These are phyloP conservation scores for Patellifolia procumbens DNA, from an alignment of 179 eudicot species.

Conservation along the genomic window DNA sequence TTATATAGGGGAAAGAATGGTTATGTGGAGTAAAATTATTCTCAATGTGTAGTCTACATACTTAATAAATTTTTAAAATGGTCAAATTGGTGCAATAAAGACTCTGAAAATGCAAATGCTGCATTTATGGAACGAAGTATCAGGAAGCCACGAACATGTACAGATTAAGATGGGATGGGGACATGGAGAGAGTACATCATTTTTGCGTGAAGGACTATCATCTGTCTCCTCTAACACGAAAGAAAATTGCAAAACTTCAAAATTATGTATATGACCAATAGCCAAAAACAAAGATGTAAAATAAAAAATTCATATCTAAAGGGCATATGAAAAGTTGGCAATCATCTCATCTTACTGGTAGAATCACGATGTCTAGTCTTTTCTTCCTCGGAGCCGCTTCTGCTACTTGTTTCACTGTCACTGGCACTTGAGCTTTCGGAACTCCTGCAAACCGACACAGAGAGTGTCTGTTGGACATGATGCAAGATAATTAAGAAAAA, in stretches of 20 bases:
- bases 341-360: conserved; percentile 39
- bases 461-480: not conserved
- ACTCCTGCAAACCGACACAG: conserved; percentile 43
- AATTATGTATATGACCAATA: not conserved
- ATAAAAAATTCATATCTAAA: not conserved
- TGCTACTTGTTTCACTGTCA: conserved; percentile 49
- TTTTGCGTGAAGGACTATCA: not conserved
- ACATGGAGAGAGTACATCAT: no score
- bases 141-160: no score
- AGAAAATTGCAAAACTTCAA: not conserved
- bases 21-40: no score
- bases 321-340: not conserved
- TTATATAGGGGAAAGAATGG: no score
- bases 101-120: no score
- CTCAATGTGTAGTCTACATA: no score
- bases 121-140: no score
- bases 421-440: conserved; percentile 69
- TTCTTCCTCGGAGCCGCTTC: conserved; percentile 64
- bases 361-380: conserved; percentile 43
- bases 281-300: not conserved
- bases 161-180: no score
- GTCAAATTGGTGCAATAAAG: no score
- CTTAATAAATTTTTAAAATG: no score
- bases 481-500: not conserved
- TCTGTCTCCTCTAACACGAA: not conserved